These are phyloP conservation scores for Talaromyces sp. DNA, from an alignment of 2,329 filamentous ascomycete genomes.

Conservation along the genomic window DNA sequence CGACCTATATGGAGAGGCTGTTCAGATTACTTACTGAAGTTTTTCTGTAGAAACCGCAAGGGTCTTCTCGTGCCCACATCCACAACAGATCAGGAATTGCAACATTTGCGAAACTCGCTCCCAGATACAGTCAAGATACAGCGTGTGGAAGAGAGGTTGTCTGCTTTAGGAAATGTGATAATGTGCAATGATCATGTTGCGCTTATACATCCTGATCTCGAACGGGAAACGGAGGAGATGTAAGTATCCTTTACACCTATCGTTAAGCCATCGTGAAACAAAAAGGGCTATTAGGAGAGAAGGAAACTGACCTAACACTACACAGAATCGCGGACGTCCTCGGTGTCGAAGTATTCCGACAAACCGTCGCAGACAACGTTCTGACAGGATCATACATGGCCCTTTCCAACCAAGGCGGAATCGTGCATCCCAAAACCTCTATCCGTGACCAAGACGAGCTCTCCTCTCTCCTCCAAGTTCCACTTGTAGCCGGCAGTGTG, in stretches of 20 bases:
- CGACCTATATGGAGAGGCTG: neutral
- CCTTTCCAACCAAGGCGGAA: conserved; percentile 88
- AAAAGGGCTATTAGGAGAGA: too few species aligned
- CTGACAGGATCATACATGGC: conserved; percentile 96
- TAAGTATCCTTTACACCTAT: conserved; percentile 19
- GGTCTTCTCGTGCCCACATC: conserved; percentile 93
- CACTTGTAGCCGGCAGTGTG: conserved; percentile 86
- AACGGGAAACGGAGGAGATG: conserved; percentile 98
- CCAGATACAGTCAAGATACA: conserved; percentile 91
- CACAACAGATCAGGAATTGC: conserved; percentile 95
- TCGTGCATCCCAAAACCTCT: conserved; percentile 94
- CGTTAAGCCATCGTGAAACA: neutral
- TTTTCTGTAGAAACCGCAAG: conserved; percentile 72
- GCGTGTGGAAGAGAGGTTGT: conserved; percentile 94
- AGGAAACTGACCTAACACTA: neutral
- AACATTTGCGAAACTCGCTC: conserved; percentile 91
- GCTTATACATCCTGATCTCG: conserved; percentile 89
- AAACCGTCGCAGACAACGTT: conserved; percentile 96
- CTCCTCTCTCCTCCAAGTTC: conserved; percentile 86
- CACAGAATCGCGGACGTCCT: conserved; percentile 73
- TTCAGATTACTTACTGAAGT: conserved; percentile 3
- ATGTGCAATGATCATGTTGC: conserved; percentile 96
- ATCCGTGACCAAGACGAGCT: conserved; percentile 99
- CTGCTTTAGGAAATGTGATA: conserved; percentile 94
- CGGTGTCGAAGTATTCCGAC: conserved; percentile 59